Base-by-base conservation (phyloP, 495 filamentous ascomycete species). In the Astrothelium subdiscretum region DNA sequence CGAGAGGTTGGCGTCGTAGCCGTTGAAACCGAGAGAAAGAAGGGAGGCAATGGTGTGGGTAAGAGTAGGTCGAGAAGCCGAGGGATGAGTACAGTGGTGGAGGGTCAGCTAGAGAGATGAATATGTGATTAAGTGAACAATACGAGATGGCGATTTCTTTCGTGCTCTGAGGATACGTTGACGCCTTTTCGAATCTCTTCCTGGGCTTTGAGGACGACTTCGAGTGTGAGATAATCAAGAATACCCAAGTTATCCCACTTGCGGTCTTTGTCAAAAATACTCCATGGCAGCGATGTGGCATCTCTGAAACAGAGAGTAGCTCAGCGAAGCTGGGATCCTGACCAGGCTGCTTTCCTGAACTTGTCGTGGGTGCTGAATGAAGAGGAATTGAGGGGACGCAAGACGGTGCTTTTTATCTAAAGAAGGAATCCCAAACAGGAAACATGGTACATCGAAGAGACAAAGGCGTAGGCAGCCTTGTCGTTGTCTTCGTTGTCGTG, bases 141-240 rank as follows among this genome's bases (percentile, higher is more conserved):
- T 10, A 27, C 18, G 11, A 2, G 59, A 20, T 43, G 3, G 24
- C n/a, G 35, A 58, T 22, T 61, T 61, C 11, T 40, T 12, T 31
- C 20, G 31, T 63, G 27, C 31, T 70, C 66, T 12, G 68, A 42
- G 12, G 60, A 62, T 2, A 70, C 44, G 54, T 58, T 63, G 13
- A 42, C 32, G 20, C 66, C 68, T 10, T 18, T 51, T 54, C 64
- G 31, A 57, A 71, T 65, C 57, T 71, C 69, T 40, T 66, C 60
- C 12, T 26, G 40, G 11, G 70, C 70, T 31, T 22, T 54, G 6
- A 58, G n/a, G 12, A 72, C 69, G 31, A 70, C 65, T 43, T 69
- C 62, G 0, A 67, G 69, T 4, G 69, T 71, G 32, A 72, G 64
- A 12, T 65, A 59, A 43, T 72, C 69, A 24, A 71, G 44, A 1